Evolutionary conservation across 2,329 filamentous ascomycete species (phyloP).

Genomic region (Aphanoascus verrucosus): DNA sequence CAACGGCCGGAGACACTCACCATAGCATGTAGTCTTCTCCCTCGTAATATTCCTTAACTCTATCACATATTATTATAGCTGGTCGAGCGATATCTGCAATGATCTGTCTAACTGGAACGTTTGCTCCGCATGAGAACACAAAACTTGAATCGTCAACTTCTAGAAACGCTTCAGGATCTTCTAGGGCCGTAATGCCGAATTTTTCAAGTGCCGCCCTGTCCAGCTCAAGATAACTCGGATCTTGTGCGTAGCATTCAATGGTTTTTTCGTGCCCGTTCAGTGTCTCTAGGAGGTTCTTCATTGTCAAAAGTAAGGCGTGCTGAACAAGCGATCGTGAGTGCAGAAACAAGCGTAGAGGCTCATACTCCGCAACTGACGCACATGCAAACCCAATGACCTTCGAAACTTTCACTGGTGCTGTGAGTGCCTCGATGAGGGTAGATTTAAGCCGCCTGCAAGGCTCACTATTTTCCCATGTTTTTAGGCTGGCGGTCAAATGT

Average conservation of each 20-base stretch:
- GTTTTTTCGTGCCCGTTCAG: not conserved
- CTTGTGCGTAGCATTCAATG: constrained; percentile 22
- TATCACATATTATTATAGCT: constrained; percentile 23
- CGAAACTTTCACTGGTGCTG: not conserved
- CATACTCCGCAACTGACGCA: not conserved
- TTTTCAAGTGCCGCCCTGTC: constrained; percentile 17
- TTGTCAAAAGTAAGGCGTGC: constrained; percentile 21
- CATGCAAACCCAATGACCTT: constrained; percentile 15
- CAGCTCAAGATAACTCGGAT: constrained; percentile 21
- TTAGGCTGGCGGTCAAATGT: not conserved
- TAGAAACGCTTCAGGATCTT: constrained; percentile 28
- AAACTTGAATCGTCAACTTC: constrained; percentile 29
- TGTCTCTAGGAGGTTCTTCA: constrained; percentile 14
- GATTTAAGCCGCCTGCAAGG: constrained; percentile 6
- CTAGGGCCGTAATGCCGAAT: constrained; percentile 19
- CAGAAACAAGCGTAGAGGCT: not conserved
- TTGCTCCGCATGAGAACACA: constrained; percentile 28
- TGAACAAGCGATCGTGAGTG: constrained; percentile 13
- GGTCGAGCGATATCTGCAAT: constrained; percentile 32
- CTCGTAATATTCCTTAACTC: constrained; percentile 6
- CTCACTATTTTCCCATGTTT: constrained; percentile 10
- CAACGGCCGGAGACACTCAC: not conserved
- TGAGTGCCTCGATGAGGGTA: not conserved
- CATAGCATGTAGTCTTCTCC: not conserved
- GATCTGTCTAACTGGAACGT: constrained; percentile 30